Evolutionary conservation across 1,284 basidiomycete genomes (phyloP), one percentile per base, ranked within the genome.

Genomic region (Trametes pubescens): DNA sequence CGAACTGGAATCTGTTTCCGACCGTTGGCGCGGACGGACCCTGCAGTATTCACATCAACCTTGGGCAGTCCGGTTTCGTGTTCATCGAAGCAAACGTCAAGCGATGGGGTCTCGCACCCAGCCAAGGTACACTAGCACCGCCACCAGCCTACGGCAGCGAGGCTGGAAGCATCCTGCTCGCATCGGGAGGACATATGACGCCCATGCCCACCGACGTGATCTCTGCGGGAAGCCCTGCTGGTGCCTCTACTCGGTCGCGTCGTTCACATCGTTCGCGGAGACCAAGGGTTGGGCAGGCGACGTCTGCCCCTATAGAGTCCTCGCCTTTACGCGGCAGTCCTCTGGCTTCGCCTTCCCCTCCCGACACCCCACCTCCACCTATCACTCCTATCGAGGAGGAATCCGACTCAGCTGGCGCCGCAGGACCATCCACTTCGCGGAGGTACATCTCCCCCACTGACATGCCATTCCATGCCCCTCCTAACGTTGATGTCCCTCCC

Each of bases 51-150:
- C 96, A 98, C 73, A 92, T 98, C 74, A 98, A 98, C 76, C 86
- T 98, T 18, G 96, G 96, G 14, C 96, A 98, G 77, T 91, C 94
- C 16, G 96, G 96, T 1, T 98, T 98, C 74, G 96, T 98, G 43
- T 98, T 97, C 73, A 98, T 98, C 72, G 96, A 98, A 79, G 96
- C 96, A 37, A 98, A 98, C 75, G 96, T 98, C 65, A 98, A 98
- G 85, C 98, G 98, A 77, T 98, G 96, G 96, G 96, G 96, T 24
- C 80, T 98, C 40, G 96, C 96, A 26, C 96, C 96, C 7, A 97
- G 95, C 78, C 90, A 95, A 18, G 96, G 96, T 46, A 98, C 96
- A 0, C 84, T 98, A 10, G 96, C 96, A 0, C 96, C 96, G 29
- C 96, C 96, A 22, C 96, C 96, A 2, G 95, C 96, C 0, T 98